These are phyloP conservation scores for Cladosporium phlei DNA, from an alignment of 2,329 filamentous ascomycete genomes.

Conservation along the genomic window DNA sequence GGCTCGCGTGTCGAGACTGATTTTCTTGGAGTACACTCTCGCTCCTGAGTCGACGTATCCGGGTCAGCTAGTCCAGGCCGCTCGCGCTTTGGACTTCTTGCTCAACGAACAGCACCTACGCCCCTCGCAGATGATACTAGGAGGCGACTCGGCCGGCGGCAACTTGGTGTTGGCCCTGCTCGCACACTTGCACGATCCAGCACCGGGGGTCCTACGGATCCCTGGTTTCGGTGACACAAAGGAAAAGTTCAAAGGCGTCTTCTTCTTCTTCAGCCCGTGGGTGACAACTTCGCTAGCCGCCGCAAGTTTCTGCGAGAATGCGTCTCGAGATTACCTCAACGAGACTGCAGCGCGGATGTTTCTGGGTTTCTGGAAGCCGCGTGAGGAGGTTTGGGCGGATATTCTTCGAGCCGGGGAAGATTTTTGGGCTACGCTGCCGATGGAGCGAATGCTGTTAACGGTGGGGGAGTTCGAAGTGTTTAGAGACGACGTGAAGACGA, in stretches of 20 bases:
- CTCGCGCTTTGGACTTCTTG: constrained; percentile 39
- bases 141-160: constrained; percentile 52
- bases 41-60: constrained; percentile 44
- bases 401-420: not conserved
- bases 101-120: constrained; percentile 16
- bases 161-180: constrained; percentile 45
- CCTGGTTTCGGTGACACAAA: not conserved
- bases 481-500: not conserved
- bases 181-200: constrained; percentile 53
- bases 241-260: not conserved
- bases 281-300: not conserved
- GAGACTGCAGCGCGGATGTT: not conserved
- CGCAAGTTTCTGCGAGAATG: constrained; percentile 1
- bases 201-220: constrained; percentile 32
- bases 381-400: not conserved
- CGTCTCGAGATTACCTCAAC: not conserved
- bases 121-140: constrained; percentile 40
- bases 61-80: constrained; percentile 45
- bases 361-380: not conserved
- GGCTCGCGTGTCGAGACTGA: constrained; percentile 25
- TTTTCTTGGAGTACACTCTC: constrained; percentile 53
- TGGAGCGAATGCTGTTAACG: not conserved
- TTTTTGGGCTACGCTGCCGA: not conserved
- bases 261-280: constrained; percentile 7
- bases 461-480: constrained; percentile 1